Base-by-base conservation (phyloP, 2,329 filamentous ascomycete genomes). In the Trichoderma sp. region DNA sequence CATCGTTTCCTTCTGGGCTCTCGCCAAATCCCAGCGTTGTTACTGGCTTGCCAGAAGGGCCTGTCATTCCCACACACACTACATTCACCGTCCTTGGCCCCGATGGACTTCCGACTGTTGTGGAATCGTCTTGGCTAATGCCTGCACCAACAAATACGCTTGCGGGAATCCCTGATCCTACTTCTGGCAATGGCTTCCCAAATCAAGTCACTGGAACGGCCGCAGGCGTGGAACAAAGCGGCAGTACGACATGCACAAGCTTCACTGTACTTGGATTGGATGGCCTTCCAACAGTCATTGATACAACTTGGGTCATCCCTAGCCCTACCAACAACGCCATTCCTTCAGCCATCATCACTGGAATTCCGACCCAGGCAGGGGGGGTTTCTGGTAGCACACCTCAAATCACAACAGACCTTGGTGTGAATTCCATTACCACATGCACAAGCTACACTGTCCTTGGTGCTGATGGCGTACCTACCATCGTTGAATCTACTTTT, bases 401-500 rank as follows among this genome's bases (percentile, higher is more conserved):
- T 37, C 69, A 66, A 46, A 1, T 54, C 26, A 60, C 60, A 51
- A 49, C 37, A n/a, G 43, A 69, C 30, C 69, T 70, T 34, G 72
- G 71, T n/a, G 60, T 65, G 32, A 34, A 54, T 51, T 72, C 66
- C n/a, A 34, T 72, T 14, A 74, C 72, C 3, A 75, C 76, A 4
- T 73, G 71, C 39, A 75, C 74, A n/a, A 76, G 73, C n/a, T 76
- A 72, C 68, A 77, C 78, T 21, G 68, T 75, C 21, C 69, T 74
- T n/a, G 77, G 74, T 14, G 21, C 72, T 26, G 72, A 76, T 59
- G 77, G 76, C 4, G 72, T 73, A 24, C 73, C 76, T 16, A 76
- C 77, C 3, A 67, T 77, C n/a, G 69, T 77, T 56, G 74, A 79
- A 24, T 74, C 78, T 10, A 80, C 78, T 3, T 73, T 77, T 66